phyloP scores from a whole-genome alignment of 2,329 filamentous ascomycete species.

The Verticillium zaregamsianum region DNA sequence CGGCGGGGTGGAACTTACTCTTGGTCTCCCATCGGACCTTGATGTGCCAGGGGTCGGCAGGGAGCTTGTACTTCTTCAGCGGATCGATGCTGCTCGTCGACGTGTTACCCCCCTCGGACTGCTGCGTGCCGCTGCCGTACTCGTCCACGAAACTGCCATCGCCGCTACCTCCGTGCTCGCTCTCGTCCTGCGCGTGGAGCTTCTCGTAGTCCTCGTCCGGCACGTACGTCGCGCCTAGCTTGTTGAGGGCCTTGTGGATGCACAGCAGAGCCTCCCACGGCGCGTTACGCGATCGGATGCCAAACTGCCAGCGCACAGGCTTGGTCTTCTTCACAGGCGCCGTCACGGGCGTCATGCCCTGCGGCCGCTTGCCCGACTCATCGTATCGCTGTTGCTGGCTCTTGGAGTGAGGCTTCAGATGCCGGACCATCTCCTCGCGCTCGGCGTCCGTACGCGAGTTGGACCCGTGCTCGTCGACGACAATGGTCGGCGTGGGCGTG shows the following conservation, averaged over 20 bases:
- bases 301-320: conserved; percentile 94
- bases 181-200: conserved; percentile 35
- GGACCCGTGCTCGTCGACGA: conserved; percentile 38
- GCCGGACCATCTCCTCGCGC: conserved; percentile 74
- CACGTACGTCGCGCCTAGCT: conserved; percentile 87
- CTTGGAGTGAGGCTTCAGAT: conserved; percentile 80
- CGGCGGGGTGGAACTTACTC: conserved; percentile 48
- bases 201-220: conserved; percentile 56
- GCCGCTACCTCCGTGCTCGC: conserved; percentile 33
- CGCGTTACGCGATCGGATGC: conserved; percentile 89
- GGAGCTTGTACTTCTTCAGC: conserved; percentile 70
- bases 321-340: conserved; percentile 64
- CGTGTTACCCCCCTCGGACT: conserved; percentile 27
- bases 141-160: conserved; percentile 37
- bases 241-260: conserved; percentile 86
- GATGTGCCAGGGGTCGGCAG: conserved; percentile 93
- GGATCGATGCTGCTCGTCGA: conserved; percentile 44
- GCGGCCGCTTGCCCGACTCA: conserved; percentile 54
- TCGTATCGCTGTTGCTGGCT: conserved; percentile 65
- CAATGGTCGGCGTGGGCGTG: conserved; percentile 35
- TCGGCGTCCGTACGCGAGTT: conserved; percentile 63
- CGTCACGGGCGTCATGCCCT: conserved; percentile 58
- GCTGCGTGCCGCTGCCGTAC: conserved; percentile 25
- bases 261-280: conserved; percentile 92
- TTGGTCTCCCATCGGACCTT: conserved; percentile 83